Conservation (phyloP, 2,329 filamentous ascomycete genomes). For the Taxawa tesnikishii region DNA sequence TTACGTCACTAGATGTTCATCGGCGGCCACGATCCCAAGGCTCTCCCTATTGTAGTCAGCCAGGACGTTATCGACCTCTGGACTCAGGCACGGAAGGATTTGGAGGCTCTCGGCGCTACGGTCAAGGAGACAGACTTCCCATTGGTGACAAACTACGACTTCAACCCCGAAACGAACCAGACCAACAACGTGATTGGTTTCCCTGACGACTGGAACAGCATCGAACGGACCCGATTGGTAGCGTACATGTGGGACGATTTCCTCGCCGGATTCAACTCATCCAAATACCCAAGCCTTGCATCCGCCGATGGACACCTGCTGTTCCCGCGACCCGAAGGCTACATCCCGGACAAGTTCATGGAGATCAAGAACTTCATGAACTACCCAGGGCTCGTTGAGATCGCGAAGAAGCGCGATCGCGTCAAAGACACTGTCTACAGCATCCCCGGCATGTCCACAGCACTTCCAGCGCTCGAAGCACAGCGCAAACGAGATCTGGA, state of each 20-base stretch:
- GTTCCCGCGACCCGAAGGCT: slow-evolving; percentile 23
- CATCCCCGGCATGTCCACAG: slow-evolving; percentile 28
- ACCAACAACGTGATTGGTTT: slow-evolving; percentile 29
- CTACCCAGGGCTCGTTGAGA: slow-evolving; percentile 21
- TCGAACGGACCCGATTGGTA: slow-evolving; percentile 36
- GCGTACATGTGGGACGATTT: slow-evolving; percentile 43
- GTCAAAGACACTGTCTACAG: slow-evolving; percentile 24
- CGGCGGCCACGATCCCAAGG: slow-evolving; percentile 22
- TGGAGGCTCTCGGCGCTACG: slow-evolving; percentile 30
- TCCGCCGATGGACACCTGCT: slow-evolving; percentile 27
- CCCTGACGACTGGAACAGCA: slow-evolving; percentile 32
- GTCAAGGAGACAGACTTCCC: slow-evolving; percentile 34
- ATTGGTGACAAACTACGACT: slow-evolving; percentile 33
- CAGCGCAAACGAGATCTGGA: slow-evolving; percentile 38
- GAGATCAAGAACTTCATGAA: slow-evolving; percentile 27
- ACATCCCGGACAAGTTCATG: slow-evolving; percentile 25
- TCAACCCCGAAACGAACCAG: slow-evolving; percentile 21
- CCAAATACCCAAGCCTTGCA: slow-evolving; percentile 23
- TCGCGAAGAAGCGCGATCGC: slow-evolving; percentile 14
- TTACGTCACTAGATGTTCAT: slow-evolving; percentile 43
- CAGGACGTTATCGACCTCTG: slow-evolving; percentile 24
- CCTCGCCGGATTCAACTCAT: slow-evolving; percentile 28
- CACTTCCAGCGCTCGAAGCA: slow-evolving; percentile 33
- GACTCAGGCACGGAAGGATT: slow-evolving; percentile 20
- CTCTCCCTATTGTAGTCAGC: slow-evolving; percentile 23